Evolutionary conservation across 2,329 filamentous ascomycete species (phyloP).

Genomic region (Metarhizium rileyi): DNA sequence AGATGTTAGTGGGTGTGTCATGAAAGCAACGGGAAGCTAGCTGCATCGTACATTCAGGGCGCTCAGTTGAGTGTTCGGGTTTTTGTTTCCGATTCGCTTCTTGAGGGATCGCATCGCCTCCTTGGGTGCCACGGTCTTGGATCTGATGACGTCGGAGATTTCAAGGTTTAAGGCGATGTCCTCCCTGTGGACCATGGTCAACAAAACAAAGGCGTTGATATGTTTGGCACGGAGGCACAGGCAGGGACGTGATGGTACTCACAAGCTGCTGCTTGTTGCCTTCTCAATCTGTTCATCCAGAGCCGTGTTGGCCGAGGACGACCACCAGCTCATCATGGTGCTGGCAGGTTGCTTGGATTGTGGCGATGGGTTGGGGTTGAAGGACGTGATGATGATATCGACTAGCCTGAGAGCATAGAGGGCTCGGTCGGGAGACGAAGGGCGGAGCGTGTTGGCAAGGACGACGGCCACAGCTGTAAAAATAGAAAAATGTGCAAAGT

Average conservation of each 20-base stretch:
- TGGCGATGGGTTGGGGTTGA: conserved; percentile 3
- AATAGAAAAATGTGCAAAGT: background rate
- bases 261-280: conserved; percentile 91
- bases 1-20: background rate
- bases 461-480: background rate
- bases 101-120: conserved; percentile 97
- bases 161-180: conserved; percentile 96
- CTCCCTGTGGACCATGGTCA: conserved; percentile 47
- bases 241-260: conserved; percentile 24
- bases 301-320: conserved; percentile 78
- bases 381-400: background rate
- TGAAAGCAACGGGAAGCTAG: background rate
- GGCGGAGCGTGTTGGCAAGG: background rate
- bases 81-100: conserved; percentile 89
- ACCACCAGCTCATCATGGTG: conserved; percentile 91
- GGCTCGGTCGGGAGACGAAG: background rate
- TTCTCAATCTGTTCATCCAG: conserved; percentile 96
- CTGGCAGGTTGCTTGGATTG: too few species aligned
- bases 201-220: conserved; percentile 3
- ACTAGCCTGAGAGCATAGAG: background rate
- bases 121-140: conserved; percentile 93
- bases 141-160: conserved; percentile 94
- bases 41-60: conserved; percentile 64
- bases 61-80: conserved; percentile 91
- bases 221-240: conserved; percentile 2